Evolutionary conservation across 345 rosid species (phyloP).

Genomic region (Eucalyptus pauciflora): DNA sequence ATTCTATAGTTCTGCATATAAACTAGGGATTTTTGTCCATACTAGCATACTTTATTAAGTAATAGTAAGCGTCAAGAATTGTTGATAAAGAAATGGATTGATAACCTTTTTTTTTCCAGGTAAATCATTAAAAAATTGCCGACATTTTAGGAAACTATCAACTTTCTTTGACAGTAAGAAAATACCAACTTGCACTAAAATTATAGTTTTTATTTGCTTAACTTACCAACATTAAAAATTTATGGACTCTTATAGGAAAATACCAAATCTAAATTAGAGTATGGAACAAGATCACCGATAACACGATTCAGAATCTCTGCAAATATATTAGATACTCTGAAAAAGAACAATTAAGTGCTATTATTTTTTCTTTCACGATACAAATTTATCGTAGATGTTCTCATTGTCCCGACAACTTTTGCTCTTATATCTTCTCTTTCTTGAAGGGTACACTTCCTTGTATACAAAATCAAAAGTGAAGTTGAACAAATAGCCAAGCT

Average conservation of each 20-base stretch:
- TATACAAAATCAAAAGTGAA: neutral
- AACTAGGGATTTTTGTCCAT: neutral
- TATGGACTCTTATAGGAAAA: neutral
- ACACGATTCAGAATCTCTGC: neutral
- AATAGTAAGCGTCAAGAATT: neutral
- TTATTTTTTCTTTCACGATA: neutral
- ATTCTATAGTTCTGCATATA: neutral
- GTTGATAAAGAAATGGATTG: neutral
- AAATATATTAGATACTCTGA: neutral
- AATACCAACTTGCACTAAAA: neutral
- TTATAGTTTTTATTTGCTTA: no score
- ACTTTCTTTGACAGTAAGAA: neutral
- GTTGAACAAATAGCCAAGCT: neutral
- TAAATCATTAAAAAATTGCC: no score
- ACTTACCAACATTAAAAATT: neutral
- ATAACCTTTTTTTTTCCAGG: neutral
- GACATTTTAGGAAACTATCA: neutral
- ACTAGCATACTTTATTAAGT: neutral
- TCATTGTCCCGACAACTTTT: neutral
- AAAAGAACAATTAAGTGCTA: neutral
- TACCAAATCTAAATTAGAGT: neutral
- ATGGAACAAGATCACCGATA: neutral
- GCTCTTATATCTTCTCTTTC: neutral
- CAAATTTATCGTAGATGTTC: neutral
- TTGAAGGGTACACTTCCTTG: neutral